Evolutionary conservation across 2,329 filamentous ascomycete genomes (phyloP).

Genomic region (Tetracladium maxilliforme): DNA sequence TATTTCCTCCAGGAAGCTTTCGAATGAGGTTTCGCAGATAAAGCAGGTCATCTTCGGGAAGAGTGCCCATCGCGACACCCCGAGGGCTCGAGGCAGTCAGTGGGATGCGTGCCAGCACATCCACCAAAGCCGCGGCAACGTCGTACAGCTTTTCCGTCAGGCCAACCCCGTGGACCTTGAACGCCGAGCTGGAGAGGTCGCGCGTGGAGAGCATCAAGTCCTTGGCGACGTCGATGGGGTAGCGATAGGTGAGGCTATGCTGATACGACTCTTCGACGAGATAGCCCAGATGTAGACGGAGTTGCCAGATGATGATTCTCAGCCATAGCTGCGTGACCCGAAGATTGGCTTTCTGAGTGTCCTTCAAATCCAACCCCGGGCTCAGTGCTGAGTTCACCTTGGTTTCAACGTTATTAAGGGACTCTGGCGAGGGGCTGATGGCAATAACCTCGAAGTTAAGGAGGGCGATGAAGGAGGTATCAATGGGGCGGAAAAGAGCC

Average conservation of each 20-base stretch:
- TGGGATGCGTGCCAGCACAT: slow-evolving; percentile 54
- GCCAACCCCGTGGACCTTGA: too few species aligned
- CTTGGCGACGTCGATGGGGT: slow-evolving; percentile 41
- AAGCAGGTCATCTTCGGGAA: too few species aligned
- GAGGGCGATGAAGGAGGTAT: slow-evolving; percentile 44
- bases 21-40: too few species aligned
- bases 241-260: slow-evolving; percentile 45
- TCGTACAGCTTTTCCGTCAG: slow-evolving; percentile 70
- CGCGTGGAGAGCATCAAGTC: too few species aligned
- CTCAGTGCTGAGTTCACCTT: too few species aligned
- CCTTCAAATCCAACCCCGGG: too few species aligned
- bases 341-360: slow-evolving; percentile 38
- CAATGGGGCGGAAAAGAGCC: slow-evolving; percentile 49
- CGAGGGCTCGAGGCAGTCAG: too few species aligned
- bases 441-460: slow-evolving; percentile 52
- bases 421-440: slow-evolving; percentile 39
- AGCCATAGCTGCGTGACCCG: slow-evolving; percentile 50
- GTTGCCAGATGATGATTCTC: slow-evolving; percentile 47
- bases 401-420: slow-evolving; percentile 45
- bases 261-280: slow-evolving; percentile 20
- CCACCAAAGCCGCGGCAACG: slow-evolving; percentile 56
- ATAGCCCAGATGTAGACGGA: slow-evolving; percentile 30
- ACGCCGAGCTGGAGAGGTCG: too few species aligned
- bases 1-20: too few species aligned
- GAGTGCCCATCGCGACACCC: too few species aligned